Conservation (phyloP, 305 asterid species). For the Fraxinus greggii region DNA sequence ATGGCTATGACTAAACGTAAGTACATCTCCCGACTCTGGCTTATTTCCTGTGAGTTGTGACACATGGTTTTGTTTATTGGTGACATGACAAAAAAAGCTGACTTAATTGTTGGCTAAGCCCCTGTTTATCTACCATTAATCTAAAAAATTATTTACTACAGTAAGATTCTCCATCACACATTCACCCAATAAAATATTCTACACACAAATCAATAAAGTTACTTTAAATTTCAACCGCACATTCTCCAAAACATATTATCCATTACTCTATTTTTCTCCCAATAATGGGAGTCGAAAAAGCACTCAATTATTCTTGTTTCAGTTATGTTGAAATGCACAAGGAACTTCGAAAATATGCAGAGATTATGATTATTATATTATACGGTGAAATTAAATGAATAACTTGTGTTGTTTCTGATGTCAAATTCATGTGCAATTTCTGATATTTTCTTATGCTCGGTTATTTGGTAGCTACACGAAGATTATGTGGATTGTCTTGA, state of each 20-base stretch:
- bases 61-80: background rate
- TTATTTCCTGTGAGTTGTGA: background rate
- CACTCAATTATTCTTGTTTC: conserved; percentile 28
- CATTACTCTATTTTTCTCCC: too few relatives aligned
- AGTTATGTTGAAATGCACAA: conserved; percentile 89
- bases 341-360: conserved; percentile 24
- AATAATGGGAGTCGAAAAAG: too few relatives aligned
- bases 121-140: too few relatives aligned
- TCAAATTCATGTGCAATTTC: background rate
- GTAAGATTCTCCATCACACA: too few relatives aligned
- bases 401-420: background rate
- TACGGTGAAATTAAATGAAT: background rate
- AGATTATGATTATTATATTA: background rate
- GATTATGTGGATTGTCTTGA: background rate
- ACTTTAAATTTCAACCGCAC: too few relatives aligned
- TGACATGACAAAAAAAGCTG: conserved; percentile 3
- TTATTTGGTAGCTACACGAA: background rate
- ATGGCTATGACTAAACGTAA: conserved; percentile 83
- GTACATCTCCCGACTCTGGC: conserved; percentile 14
- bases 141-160: too few relatives aligned
- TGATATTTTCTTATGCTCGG: background rate
- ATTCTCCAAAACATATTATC: too few relatives aligned
- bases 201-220: too few relatives aligned
- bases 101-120: too few relatives aligned
- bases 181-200: too few relatives aligned